Conservation (phyloP, 2,329 filamentous ascomycete species). For the Fusarium marasasianum region DNA sequence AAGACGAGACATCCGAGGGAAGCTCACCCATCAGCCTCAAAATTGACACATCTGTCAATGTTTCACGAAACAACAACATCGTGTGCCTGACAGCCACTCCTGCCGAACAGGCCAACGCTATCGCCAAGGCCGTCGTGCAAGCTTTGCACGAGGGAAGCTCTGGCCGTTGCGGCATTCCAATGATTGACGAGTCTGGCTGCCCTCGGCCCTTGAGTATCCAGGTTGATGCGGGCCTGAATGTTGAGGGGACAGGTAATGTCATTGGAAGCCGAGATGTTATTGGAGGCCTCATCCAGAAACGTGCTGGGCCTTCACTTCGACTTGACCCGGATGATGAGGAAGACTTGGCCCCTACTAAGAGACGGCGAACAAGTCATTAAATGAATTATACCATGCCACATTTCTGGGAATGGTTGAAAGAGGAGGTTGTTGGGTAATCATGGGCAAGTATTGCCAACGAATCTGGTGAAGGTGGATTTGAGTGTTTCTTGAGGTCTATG, state of each 20-base stretch:
- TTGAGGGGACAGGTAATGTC: conserved; percentile 57
- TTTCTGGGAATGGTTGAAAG: neutral
- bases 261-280: conserved; percentile 50
- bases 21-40: conserved; percentile 55
- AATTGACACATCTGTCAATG: conserved; percentile 58
- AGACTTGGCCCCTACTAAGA: conserved; percentile 32
- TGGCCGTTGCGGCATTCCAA: conserved; percentile 52
- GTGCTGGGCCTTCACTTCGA: conserved; percentile 13
- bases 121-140: conserved; percentile 57
- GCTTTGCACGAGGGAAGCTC: conserved; percentile 55
- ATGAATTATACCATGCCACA: neutral
- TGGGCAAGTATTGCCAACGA: neutral
- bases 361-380: conserved; percentile 34
- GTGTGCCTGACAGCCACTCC: conserved; percentile 54
- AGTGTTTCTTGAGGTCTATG: neutral
- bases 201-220: conserved; percentile 54
- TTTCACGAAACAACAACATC: conserved; percentile 60
- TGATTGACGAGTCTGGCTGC: conserved; percentile 57
- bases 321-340: conserved; percentile 34
- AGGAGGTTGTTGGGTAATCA: neutral
- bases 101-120: conserved; percentile 51
- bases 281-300: conserved; percentile 41
- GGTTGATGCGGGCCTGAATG: conserved; percentile 57
- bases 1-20: conserved; percentile 36
- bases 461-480: neutral